These are phyloP conservation scores for Agrocybe praecox DNA, from an alignment of 768 basidiomycete species.

Conservation along the genomic window DNA sequence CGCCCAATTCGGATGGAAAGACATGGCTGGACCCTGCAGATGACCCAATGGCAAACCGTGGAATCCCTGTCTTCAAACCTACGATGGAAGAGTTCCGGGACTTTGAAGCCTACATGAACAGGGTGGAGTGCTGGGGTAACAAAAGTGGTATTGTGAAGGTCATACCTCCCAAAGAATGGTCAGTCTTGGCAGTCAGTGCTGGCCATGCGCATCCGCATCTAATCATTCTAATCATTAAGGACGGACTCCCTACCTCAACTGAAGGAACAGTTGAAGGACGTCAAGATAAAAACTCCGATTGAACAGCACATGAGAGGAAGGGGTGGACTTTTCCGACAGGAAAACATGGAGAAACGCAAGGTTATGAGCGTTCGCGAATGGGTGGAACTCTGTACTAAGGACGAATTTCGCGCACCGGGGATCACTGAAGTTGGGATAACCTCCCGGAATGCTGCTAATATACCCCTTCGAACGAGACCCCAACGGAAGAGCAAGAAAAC, in stretches of 20 bases:
- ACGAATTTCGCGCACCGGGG: slow-evolving; percentile 76
- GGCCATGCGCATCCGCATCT: not conserved
- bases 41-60: slow-evolving; percentile 80
- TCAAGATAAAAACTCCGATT: slow-evolving; percentile 89
- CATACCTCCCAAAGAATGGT: slow-evolving; percentile 95
- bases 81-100: slow-evolving; percentile 89
- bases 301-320: slow-evolving; percentile 91
- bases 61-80: slow-evolving; percentile 96
- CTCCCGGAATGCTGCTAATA: slow-evolving; percentile 28
- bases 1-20: slow-evolving; percentile 63
- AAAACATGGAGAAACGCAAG: slow-evolving; percentile 88
- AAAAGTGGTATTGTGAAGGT: slow-evolving; percentile 94
- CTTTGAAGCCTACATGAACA: slow-evolving; percentile 90
- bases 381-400: slow-evolving; percentile 74
- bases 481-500: slow-evolving; percentile 42
- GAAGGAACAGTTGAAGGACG: slow-evolving; percentile 64
- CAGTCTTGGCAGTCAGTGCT: slow-evolving; percentile 25
- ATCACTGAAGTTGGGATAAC: slow-evolving; percentile 65
- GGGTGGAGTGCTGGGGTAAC: slow-evolving; percentile 88
- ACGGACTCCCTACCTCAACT: slow-evolving; percentile 71
- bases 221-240: slow-evolving; percentile 42
- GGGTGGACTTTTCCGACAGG: slow-evolving; percentile 84
- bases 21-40: slow-evolving; percentile 78
- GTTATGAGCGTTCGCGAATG: slow-evolving; percentile 87
- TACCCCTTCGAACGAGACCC: slow-evolving; percentile 27